Conservation (phyloP, 768 basidiomycete species). For the Nidularia pulvinata region DNA sequence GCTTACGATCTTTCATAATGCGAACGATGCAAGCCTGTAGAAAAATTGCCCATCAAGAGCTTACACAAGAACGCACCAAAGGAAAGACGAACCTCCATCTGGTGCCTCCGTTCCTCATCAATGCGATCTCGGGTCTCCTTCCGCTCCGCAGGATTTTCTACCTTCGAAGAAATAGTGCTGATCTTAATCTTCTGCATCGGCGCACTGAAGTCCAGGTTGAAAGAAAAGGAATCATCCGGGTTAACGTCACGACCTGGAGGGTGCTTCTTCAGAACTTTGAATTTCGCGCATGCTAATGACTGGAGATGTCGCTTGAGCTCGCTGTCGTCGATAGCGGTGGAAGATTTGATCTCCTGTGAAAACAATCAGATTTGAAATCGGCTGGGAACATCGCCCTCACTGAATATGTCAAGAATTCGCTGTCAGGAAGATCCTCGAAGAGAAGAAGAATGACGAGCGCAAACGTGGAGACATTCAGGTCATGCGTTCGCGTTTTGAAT, state of each 20-base stretch:
- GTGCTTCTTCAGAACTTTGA: conserved; percentile 88
- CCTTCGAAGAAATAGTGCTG: conserved; percentile 81
- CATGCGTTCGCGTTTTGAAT: conserved; percentile 82
- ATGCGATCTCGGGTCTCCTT: conserved; percentile 89
- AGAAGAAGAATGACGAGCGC: conserved; percentile 86
- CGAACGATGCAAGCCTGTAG: conserved; percentile 95
- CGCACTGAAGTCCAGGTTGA: conserved; percentile 83
- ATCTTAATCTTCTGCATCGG: conserved; percentile 92
- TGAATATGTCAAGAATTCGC: conserved; percentile 74
- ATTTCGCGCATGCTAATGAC: conserved; percentile 94
- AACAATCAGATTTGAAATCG: background rate
- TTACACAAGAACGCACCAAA: background rate
- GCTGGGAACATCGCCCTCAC: conserved; percentile 35
- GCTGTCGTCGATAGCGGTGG: conserved; percentile 69
- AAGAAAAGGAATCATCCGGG: conserved; percentile 80
- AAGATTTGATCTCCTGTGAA: conserved; percentile 79
- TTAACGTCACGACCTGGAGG: conserved; percentile 87
- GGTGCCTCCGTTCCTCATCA: conserved; percentile 88
- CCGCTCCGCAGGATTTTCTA: conserved; percentile 85
- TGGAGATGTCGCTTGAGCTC: conserved; percentile 95
- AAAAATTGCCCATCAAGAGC: background rate
- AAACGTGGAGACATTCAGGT: conserved; percentile 91
- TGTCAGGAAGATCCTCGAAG: conserved; percentile 73
- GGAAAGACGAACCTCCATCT: conserved; percentile 74
- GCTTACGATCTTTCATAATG: conserved; percentile 96